Evolutionary conservation across 2,329 filamentous ascomycete species (phyloP).

Genomic region (Pseudonectria foliicola): DNA sequence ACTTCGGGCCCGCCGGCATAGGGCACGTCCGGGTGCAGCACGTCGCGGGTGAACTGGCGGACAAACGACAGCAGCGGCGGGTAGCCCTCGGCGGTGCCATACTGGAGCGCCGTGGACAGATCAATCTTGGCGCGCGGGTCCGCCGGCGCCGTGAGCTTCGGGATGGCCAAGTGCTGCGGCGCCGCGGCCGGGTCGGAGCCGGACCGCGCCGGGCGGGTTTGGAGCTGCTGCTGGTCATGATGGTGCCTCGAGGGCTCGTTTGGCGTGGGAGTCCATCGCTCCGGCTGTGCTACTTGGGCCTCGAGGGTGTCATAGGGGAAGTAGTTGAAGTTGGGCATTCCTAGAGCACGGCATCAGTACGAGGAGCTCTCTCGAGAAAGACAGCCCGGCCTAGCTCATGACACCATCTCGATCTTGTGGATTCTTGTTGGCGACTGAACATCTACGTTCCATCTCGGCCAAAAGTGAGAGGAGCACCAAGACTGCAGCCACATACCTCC

Average conservation of each 20-base stretch:
- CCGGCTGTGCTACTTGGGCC: constrained; percentile 66
- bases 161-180: constrained; percentile 56
- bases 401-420: no score
- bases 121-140: constrained; percentile 68
- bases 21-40: constrained; percentile 74
- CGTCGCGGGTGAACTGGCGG: constrained; percentile 66
- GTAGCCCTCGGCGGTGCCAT: constrained; percentile 76
- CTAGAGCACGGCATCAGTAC: constrained; percentile 32
- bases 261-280: constrained; percentile 65
- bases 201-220: constrained; percentile 3
- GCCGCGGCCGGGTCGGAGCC: constrained; percentile 31
- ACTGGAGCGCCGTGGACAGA: constrained; percentile 74
- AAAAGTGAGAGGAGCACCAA: no score
- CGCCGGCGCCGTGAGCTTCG: constrained; percentile 52
- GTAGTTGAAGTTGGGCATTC: constrained; percentile 71
- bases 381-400: no score
- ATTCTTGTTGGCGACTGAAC: no score
- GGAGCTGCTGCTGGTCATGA: constrained; percentile 4
- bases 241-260: constrained; percentile 42
- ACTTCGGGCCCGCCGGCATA: constrained; percentile 72
- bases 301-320: constrained; percentile 92
- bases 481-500: constrained; percentile 42
- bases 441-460: no score
- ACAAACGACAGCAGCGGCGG: constrained; percentile 72
- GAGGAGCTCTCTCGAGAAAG: constrained; percentile 5